These are phyloP conservation scores for Echeveria elegans DNA, from an alignment of 164 flowering plant species.

Conservation along the genomic window DNA sequence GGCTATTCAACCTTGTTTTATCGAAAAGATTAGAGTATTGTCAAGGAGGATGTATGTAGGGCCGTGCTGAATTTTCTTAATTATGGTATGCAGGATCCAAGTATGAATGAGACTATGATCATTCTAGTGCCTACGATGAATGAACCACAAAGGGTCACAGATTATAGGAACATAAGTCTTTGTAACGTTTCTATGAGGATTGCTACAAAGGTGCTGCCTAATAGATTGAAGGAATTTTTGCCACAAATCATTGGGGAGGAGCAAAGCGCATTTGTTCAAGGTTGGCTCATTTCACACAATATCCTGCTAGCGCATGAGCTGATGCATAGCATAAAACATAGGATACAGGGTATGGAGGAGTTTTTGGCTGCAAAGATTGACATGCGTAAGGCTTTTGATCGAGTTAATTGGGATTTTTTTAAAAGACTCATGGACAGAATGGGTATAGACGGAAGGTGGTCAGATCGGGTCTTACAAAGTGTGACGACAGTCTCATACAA, in stretches of 20 bases:
- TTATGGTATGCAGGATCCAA: no score
- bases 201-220: neutral
- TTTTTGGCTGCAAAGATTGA: neutral
- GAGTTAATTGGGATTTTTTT: neutral
- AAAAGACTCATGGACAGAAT: neutral
- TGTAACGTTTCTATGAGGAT: constrained; percentile 5
- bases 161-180: neutral
- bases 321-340: neutral
- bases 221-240: neutral
- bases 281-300: neutral
- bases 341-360: no score
- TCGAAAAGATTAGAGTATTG: no score
- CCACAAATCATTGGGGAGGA: neutral
- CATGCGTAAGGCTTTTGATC: neutral
- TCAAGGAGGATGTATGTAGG: no score
- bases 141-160: neutral
- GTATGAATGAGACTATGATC: neutral
- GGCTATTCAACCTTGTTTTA: no score
- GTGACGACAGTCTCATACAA: neutral
- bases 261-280: neutral
- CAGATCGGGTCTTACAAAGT: neutral
- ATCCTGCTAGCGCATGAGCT: neutral
- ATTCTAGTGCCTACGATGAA: neutral
- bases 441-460: neutral
- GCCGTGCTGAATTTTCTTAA: no score